Percentiles rank a stretch among this genome's conserved stretches.
These are phyloP conservation scores for Raffaelea arxii DNA, from an alignment of 2,329 filamentous ascomycete species.

Conservation along the genomic window DNA sequence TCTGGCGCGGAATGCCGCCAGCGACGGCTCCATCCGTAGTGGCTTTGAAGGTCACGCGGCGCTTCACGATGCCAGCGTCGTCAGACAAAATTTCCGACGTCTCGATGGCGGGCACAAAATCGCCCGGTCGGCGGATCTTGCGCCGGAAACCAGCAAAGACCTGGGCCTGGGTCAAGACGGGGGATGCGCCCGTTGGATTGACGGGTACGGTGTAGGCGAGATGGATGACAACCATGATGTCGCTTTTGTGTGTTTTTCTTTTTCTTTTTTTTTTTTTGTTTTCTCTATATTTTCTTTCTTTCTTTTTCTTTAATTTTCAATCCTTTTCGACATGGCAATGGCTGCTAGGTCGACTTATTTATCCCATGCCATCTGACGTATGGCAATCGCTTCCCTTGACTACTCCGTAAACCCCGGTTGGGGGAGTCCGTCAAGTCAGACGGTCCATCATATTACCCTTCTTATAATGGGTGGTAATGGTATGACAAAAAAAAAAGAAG, in stretches of 20 bases:
- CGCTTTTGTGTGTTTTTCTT: background rate
- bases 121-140: slow-evolving; percentile 22
- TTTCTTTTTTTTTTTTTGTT: background rate
- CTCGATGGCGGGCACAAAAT: slow-evolving; percentile 24
- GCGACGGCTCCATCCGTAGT: background rate
- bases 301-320: background rate
- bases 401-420: too few relatives aligned
- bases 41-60: slow-evolving; percentile 10
- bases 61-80: slow-evolving; percentile 10
- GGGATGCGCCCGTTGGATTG: slow-evolving; percentile 20
- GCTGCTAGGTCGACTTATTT: too few relatives aligned
- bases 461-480: too few relatives aligned
- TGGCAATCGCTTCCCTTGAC: too few relatives aligned
- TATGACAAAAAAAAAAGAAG: too few relatives aligned
- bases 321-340: too few relatives aligned
- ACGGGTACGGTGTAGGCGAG: slow-evolving; percentile 21
- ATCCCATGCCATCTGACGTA: too few relatives aligned
- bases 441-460: too few relatives aligned
- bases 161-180: slow-evolving; percentile 18
- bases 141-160: slow-evolving; percentile 23
- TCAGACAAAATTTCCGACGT: slow-evolving; percentile 19
- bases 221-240: slow-evolving; percentile 21
- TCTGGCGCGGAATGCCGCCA: slow-evolving; percentile 1
- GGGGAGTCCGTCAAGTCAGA: too few relatives aligned
- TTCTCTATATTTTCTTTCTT: background rate